Evolutionary conservation across 2,329 filamentous ascomycete species (phyloP), one percentile per base, ranked within the genome.

Genomic region (Periconia sp.): DNA sequence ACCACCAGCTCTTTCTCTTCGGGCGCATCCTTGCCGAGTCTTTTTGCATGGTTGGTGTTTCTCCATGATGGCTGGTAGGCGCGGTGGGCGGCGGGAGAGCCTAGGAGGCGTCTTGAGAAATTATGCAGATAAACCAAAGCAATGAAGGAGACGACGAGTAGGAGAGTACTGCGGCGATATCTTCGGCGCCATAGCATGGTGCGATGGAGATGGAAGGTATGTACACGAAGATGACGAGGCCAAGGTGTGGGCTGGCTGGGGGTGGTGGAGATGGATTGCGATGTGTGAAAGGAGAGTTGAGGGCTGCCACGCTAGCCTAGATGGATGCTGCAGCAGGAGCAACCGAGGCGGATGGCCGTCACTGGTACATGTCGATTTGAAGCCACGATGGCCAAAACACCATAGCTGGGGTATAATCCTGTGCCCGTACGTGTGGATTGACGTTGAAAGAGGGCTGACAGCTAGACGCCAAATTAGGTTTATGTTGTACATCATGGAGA

Each of bases 1-100:
- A 73, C 63, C 1, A 72, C 66, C 47, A 68, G 51, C 48, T 66
- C 63, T 53, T 64, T 64, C 46, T 62, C 56, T 30, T 55, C 52
- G 7, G 47, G 45, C 10, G n/a, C 35, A n/a, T 43, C 33, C 15
- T 47, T 45, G 13, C 43, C 43, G 19, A 45, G 43, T 33, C 43
- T 20, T 31, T 30, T 31, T 33, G 43, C 20, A 33, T 45, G 43
- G 17, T 31, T 14, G 23, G 13, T 33, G 30, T 45, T 30, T 33
- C 43, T 45, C 43, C 43, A 45, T 18, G 43, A 31, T 10, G 43
- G 43, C 17, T 41, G 33, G n/a, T 41, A 48, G 11, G 46, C 17
- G 3, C 20, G 31, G 19, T 48, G 46, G 6, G 46, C 33, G 6
- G 33, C 18, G 20, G 46, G 33, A 10, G 46, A 30, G 2, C 46